These are phyloP conservation scores for Fraxinus sp. DNA, from an alignment of 305 asterid species.

Conservation along the genomic window DNA sequence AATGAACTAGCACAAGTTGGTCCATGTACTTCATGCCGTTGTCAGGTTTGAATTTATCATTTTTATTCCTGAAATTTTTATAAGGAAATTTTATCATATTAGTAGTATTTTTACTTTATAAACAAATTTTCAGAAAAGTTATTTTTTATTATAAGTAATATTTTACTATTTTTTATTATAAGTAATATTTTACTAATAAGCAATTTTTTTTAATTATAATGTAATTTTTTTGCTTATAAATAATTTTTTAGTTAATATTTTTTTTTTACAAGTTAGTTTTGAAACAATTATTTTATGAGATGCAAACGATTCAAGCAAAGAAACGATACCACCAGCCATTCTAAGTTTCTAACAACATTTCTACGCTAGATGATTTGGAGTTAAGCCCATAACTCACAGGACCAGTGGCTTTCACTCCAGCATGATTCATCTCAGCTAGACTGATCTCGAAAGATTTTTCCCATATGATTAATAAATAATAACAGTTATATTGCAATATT, in stretches of 20 bases:
- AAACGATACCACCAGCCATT: neutral
- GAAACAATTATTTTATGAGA: neutral
- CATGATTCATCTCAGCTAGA: slow-evolving; percentile 9
- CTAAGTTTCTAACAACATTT: neutral
- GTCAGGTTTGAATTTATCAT: slow-evolving; percentile 58
- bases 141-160: no score
- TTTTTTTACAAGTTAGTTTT: neutral
- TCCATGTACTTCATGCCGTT: slow-evolving; percentile 63
- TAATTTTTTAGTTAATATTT: neutral
- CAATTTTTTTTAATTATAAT: no score
- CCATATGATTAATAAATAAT: slow-evolving; percentile 9
- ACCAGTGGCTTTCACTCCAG: neutral
- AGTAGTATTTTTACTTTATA: neutral
- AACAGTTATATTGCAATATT: neutral
- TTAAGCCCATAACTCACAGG: neutral
- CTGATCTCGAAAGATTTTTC: slow-evolving; percentile 1
- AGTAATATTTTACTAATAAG: no score
- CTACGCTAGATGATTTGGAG: neutral
- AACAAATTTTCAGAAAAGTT: neutral
- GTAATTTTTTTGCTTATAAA: neutral
- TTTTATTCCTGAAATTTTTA: slow-evolving; percentile 9
- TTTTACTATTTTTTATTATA: no score
- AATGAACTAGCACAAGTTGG: slow-evolving; percentile 68
- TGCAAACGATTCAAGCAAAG: neutral
- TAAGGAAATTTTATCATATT: neutral